phyloP scores from a whole-genome alignment of 192 early-diverging fungal species.

The Coemansia sp. region DNA sequence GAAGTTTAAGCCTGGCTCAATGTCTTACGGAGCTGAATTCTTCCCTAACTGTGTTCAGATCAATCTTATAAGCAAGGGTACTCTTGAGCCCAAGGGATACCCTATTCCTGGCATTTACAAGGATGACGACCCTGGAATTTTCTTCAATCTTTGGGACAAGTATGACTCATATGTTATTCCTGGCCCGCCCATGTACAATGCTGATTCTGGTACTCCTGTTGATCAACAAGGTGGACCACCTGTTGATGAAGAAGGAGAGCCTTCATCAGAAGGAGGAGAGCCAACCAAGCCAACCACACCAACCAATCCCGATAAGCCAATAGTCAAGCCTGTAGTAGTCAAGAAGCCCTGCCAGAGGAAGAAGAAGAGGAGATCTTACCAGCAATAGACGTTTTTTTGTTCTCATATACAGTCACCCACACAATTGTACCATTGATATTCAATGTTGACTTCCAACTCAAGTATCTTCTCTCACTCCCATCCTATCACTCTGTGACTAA shows the following conservation, averaged over 20 bases:
- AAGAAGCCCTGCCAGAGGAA: not conserved
- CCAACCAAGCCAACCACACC: not conserved
- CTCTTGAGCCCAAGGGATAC: not conserved
- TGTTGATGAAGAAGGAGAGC: not conserved
- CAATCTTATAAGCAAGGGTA: slow-evolving; percentile 6
- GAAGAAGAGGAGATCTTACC: not conserved
- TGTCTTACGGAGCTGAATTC: slow-evolving; percentile 21
- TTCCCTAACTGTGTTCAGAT: slow-evolving; percentile 37
- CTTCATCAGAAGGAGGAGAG: not conserved
- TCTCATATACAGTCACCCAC: no score
- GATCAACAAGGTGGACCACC: not conserved
- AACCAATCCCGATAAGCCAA: not conserved
- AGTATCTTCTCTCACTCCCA: no score
- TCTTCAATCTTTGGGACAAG: slow-evolving; percentile 7
- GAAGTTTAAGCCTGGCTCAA: not conserved
- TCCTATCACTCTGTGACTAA: no score
- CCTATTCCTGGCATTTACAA: slow-evolving; percentile 30
- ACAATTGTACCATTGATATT: no score
- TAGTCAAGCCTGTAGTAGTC: no score
- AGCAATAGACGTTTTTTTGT: not conserved
- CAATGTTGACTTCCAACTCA: no score
- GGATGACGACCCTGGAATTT: slow-evolving; percentile 21
- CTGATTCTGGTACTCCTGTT: not conserved
- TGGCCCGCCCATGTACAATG: slow-evolving; percentile 1
- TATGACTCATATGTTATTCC: not conserved